Percentiles rank a stretch among this genome's conserved stretches.
Conservation (phyloP, 2,329 filamentous ascomycete species). For the Calcarisporium arbuscula region DNA sequence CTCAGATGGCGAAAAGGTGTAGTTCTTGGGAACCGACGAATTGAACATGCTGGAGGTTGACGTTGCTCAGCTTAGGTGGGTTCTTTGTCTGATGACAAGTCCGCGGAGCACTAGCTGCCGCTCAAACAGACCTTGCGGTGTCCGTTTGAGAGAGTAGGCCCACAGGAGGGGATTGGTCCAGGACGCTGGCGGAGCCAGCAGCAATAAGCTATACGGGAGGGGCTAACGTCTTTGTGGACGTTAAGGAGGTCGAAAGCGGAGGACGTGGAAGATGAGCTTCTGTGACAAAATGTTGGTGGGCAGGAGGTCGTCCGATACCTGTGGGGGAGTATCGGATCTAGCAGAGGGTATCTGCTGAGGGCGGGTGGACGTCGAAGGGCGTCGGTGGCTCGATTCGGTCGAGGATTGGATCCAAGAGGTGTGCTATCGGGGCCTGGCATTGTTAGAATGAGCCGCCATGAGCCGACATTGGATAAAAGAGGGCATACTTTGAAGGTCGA, state of each 20-base stretch:
- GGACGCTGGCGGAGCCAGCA: conserved; percentile 86
- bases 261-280: conserved; percentile 75
- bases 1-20: conserved; percentile 75
- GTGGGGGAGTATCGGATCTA: conserved; percentile 75
- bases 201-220: conserved; percentile 43
- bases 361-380: conserved; percentile 9
- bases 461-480: neutral
- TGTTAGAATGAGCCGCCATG: neutral
- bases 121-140: conserved; percentile 94
- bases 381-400: conserved; percentile 7
- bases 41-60: conserved; percentile 59
- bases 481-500: conserved; percentile 83
- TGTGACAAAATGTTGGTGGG: conserved; percentile 82
- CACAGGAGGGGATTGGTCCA: conserved; percentile 61
- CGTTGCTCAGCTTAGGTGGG: conserved; percentile 13
- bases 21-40: conserved; percentile 71
- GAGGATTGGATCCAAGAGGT: too few relatives aligned
- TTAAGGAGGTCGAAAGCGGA: conserved; percentile 89
- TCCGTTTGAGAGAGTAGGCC: conserved; percentile 97
- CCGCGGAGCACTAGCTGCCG: conserved; percentile 94
- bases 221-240: conserved; percentile 64
- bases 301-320: conserved; percentile 71
- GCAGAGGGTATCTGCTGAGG: conserved; percentile 43
- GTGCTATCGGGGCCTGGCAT: conserved; percentile 57
- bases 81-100: conserved; percentile 39